Percentiles rank a stretch among this genome's conserved stretches.
These are phyloP conservation scores for Heliamphora pulchella DNA, from an alignment of 179 eudicot species.

Conservation along the genomic window DNA sequence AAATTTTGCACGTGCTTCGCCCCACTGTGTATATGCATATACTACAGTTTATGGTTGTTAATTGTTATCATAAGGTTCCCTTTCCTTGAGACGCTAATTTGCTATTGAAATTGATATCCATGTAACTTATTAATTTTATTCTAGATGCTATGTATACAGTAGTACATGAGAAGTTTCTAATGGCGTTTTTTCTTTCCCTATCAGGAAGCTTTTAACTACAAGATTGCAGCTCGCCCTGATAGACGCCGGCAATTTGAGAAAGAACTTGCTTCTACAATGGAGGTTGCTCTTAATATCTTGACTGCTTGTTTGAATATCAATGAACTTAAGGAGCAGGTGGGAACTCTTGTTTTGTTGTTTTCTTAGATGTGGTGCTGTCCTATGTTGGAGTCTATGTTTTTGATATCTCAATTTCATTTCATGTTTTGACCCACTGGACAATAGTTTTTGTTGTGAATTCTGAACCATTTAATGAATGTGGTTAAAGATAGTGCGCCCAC, in stretches of 20 bases:
- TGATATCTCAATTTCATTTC: neutral
- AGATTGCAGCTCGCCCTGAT: slow-evolving; percentile 93
- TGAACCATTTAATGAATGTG: too few species aligned
- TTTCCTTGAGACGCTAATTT: neutral
- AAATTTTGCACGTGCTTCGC: neutral
- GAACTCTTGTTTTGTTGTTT: slow-evolving; percentile 21
- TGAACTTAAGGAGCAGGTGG: slow-evolving; percentile 91
- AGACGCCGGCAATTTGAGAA: slow-evolving; percentile 91
- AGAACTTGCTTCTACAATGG: slow-evolving; percentile 73
- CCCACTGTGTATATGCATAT: too few species aligned
- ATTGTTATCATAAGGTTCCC: neutral
- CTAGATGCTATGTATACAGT: neutral
- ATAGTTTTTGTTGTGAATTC: too few species aligned
- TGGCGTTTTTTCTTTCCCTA: slow-evolving; percentile 17
- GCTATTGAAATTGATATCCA: neutral
- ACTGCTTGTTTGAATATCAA: slow-evolving; percentile 70
- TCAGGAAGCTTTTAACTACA: slow-evolving; percentile 86
- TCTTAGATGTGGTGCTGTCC: neutral
- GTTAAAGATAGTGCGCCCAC: too few species aligned
- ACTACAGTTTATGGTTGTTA: too few species aligned
- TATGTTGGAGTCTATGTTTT: neutral
- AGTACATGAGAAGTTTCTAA: neutral
- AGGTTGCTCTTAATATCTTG: slow-evolving; percentile 69
- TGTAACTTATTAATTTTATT: neutral
- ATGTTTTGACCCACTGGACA: neutral